phyloP scores from a whole-genome alignment of 768 basidiomycete genomes.

The Psilocybe cubensis region DNA sequence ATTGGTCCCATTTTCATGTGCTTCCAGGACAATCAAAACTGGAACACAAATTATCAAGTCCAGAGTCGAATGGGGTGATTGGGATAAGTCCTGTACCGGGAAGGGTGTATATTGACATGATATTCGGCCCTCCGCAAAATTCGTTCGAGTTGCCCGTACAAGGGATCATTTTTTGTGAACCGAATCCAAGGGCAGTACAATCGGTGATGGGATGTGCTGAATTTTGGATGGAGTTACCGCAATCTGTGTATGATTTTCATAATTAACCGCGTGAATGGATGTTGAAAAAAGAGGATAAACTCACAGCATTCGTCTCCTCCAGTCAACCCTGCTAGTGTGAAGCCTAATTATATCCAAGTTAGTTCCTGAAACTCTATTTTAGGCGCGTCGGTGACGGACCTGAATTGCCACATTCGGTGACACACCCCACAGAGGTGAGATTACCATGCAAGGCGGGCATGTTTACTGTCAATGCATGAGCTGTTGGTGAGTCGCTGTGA shows the following conservation, averaged over 20 bases:
- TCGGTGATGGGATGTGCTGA: neutral
- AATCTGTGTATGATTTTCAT: neutral
- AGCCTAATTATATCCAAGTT: neutral
- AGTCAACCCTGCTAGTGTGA: slow-evolving; percentile 3
- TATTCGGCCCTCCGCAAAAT: neutral
- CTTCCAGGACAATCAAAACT: neutral
- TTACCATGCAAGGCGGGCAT: neutral
- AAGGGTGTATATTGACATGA: neutral
- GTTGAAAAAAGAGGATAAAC: neutral
- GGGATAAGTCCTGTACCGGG: neutral
- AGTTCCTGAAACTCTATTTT: neutral
- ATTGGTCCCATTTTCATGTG: neutral
- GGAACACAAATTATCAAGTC: neutral
- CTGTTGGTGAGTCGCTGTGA: neutral
- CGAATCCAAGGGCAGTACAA: neutral
- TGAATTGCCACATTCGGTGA: neutral
- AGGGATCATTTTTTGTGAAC: neutral
- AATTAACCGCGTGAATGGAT: neutral
- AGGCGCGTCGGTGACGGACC: neutral
- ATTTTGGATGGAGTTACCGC: neutral
- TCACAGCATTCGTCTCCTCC: slow-evolving; percentile 7
- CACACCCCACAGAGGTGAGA: slow-evolving; percentile 4
- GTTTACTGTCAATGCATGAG: neutral
- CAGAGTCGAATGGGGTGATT: neutral
- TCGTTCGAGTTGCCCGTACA: slow-evolving; percentile 3